These are phyloP conservation scores for Linnemannia schmuckeri DNA, from an alignment of 192 early-diverging fungal species.

Conservation along the genomic window DNA sequence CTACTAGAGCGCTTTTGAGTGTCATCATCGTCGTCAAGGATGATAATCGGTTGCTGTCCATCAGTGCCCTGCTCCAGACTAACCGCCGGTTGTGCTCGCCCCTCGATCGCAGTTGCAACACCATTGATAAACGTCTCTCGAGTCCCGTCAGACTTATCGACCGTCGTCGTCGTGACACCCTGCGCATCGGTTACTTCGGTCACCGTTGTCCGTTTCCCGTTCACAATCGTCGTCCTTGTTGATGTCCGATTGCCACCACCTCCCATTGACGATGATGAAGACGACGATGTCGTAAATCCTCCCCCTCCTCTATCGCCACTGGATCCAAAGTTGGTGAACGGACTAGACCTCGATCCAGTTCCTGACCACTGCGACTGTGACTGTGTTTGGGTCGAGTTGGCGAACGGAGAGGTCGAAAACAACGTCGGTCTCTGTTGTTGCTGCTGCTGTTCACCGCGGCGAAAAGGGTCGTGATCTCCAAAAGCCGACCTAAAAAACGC, in stretches of 20 bases:
- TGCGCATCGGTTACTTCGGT: slow-evolving; percentile 46
- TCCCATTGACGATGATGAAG: slow-evolving; percentile 28
- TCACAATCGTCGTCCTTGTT: slow-evolving; percentile 40
- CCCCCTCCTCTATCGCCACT: neutral
- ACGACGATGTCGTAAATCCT: slow-evolving; percentile 11
- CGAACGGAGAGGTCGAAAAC: slow-evolving; percentile 48
- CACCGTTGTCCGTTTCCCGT: slow-evolving; percentile 43
- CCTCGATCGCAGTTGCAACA: slow-evolving; percentile 28
- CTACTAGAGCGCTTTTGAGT: neutral
- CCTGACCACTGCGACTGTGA: slow-evolving; percentile 19
- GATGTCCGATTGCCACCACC: slow-evolving; percentile 30
- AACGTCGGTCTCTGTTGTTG: slow-evolving; percentile 26
- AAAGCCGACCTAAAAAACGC: slow-evolving; percentile 7
- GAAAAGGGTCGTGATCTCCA: neutral
- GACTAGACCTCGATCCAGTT: slow-evolving; percentile 26
- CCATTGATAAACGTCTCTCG: slow-evolving; percentile 37
- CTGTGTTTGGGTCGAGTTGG: neutral
- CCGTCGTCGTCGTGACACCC: slow-evolving; percentile 38
- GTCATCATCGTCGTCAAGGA: slow-evolving; percentile 31
- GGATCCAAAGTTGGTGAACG: slow-evolving; percentile 30
- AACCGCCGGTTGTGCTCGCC: neutral
- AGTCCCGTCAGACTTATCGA: slow-evolving; percentile 43
- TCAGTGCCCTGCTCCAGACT: slow-evolving; percentile 1
- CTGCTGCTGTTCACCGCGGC: neutral
- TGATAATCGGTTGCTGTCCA: slow-evolving; percentile 24